These are phyloP conservation scores for Mucor sp. DNA, from an alignment of 371 early-diverging fungal genomes.

Conservation along the genomic window DNA sequence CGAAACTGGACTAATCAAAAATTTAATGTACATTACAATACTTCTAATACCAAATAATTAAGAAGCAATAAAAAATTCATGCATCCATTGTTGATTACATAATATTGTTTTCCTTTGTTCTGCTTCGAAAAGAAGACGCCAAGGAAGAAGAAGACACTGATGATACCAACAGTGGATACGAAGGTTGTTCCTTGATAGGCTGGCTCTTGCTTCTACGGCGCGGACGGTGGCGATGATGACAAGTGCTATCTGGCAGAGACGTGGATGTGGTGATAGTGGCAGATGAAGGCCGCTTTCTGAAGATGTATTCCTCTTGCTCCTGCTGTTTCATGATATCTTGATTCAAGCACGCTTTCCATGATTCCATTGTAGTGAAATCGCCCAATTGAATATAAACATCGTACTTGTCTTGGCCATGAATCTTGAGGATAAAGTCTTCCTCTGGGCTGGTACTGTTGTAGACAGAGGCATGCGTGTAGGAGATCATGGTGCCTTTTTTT, in stretches of 20 bases:
- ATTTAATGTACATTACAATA: background rate
- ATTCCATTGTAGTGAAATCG: conserved; percentile 42
- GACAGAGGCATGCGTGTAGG: conserved; percentile 44
- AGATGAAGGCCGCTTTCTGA: background rate
- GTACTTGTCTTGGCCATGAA: conserved; percentile 42
- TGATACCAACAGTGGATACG: background rate
- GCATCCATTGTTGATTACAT: background rate
- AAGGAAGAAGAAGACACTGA: background rate
- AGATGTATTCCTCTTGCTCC: background rate
- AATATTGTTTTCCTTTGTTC: background rate
- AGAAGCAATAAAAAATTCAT: background rate
- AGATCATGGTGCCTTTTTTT: conserved; percentile 46
- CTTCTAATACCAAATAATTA: background rate
- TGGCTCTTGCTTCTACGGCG: background rate
- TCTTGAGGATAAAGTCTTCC: conserved; percentile 46
- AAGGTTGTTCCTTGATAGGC: background rate
- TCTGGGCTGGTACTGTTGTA: conserved; percentile 31
- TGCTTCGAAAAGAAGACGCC: background rate
- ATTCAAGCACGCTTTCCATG: conserved; percentile 40
- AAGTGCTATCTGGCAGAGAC: background rate
- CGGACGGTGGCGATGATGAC: background rate
- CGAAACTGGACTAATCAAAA: background rate
- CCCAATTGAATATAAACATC: conserved; percentile 53
- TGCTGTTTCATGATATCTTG: conserved; percentile 20
- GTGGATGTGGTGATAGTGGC: background rate